phyloP scores from a whole-genome alignment of 129 eudicot species.

The Arctium minus region DNA sequence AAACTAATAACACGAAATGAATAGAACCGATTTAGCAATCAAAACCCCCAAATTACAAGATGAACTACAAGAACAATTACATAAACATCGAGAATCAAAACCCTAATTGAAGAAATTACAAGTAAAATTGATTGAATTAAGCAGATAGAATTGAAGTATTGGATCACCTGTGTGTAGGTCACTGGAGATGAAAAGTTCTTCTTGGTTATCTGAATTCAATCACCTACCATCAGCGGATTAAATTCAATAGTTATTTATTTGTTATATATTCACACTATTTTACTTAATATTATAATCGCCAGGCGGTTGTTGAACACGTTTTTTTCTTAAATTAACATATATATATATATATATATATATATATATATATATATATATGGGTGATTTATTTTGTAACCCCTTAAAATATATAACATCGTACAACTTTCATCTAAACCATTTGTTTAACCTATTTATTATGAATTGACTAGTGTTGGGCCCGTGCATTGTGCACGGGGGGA shows the following conservation, averaged over 20 bases:
- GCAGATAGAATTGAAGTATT: neutral
- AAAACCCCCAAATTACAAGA: neutral
- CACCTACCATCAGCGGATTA: constrained; percentile 6
- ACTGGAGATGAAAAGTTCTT: constrained; percentile 8
- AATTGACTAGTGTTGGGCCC: too few relatives aligned
- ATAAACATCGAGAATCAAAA: neutral
- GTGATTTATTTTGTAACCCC: too few relatives aligned
- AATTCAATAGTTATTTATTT: neutral
- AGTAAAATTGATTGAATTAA: neutral
- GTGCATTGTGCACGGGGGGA: too few relatives aligned
- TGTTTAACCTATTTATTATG: too few relatives aligned
- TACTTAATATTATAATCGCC: neutral
- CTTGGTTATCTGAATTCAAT: constrained; percentile 16
- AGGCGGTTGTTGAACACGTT: neutral
- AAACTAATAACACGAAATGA: constrained; percentile 7
- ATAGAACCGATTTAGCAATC: neutral
- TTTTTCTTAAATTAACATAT: neutral
- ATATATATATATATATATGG: too few relatives aligned
- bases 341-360: too few relatives aligned
- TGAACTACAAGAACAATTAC: neutral
- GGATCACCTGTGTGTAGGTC: constrained; percentile 17
- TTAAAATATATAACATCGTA: too few relatives aligned
- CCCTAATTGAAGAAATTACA: neutral
- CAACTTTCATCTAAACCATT: too few relatives aligned
- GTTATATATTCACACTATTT: neutral